Conservation (phyloP, 176 grass and related monocot species). For the Phoenix dactylifera region DNA sequence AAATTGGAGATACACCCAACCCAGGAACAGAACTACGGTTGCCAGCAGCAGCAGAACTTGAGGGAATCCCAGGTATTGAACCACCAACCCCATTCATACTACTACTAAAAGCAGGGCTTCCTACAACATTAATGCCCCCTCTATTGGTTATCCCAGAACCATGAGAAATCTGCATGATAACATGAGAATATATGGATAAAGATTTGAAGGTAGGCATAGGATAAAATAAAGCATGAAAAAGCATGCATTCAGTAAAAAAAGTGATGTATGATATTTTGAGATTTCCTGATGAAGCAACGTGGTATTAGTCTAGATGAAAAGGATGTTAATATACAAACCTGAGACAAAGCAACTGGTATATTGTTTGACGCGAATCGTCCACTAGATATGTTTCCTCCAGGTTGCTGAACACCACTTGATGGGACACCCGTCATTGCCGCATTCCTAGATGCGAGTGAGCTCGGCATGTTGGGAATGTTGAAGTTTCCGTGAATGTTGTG, state of each 20-base stretch:
- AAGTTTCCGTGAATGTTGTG: constrained; percentile 86
- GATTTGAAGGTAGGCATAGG: no score
- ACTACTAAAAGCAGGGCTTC: constrained; percentile 62
- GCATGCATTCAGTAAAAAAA: no score
- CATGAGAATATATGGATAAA: neutral
- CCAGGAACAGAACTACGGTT: constrained; percentile 71
- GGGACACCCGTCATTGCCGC: constrained; percentile 63
- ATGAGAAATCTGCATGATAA: constrained; percentile 68
- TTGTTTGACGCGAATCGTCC: constrained; percentile 82
- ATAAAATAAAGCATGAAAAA: no score
- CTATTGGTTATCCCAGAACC: constrained; percentile 59
- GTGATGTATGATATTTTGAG: no score
- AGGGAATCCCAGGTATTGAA: constrained; percentile 70
- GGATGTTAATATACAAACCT: constrained; percentile 31
- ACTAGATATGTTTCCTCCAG: constrained; percentile 70
- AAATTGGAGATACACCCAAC: constrained; percentile 56
- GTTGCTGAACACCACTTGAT: constrained; percentile 79
- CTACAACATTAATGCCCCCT: constrained; percentile 71
- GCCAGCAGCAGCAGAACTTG: constrained; percentile 47
- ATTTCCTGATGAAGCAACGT: no score
- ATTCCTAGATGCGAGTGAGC: constrained; percentile 73
- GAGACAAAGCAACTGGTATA: constrained; percentile 75
- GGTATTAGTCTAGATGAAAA: no score
- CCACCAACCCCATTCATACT: constrained; percentile 71
- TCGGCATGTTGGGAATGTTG: constrained; percentile 71